Evolutionary conservation across 495 filamentous ascomycete genomes (phyloP).

Genomic region (Clavariopsis aquatica): DNA sequence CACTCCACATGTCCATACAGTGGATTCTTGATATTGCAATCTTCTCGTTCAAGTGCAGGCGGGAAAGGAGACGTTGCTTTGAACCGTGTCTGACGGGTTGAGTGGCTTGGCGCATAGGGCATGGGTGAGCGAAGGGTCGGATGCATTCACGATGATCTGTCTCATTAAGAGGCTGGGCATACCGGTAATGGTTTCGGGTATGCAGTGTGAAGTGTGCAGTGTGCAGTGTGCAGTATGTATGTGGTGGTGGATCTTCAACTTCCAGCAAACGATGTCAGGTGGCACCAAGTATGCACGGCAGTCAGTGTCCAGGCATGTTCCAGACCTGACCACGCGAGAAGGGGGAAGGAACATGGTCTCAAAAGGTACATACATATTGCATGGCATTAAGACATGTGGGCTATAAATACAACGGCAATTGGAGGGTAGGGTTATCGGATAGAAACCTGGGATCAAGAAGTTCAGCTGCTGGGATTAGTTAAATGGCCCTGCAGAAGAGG

Average conservation of each 20-base stretch:
- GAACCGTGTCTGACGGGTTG: neutral
- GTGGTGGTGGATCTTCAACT: too few relatives aligned
- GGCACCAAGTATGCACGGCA: too few relatives aligned
- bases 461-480: slow-evolving; percentile 3
- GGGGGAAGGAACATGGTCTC: neutral
- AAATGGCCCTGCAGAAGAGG: neutral
- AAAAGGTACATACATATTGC: neutral
- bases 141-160: too few relatives aligned
- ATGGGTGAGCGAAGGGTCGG: too few relatives aligned
- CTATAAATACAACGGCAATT: slow-evolving; percentile 27
- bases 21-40: slow-evolving; percentile 10
- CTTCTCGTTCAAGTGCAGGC: slow-evolving; percentile 3
- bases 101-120: neutral
- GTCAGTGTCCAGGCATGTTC: slow-evolving; percentile 22
- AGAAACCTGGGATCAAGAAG: slow-evolving; percentile 8
- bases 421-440: neutral
- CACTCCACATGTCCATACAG: neutral
- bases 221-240: too few relatives aligned
- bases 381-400: neutral
- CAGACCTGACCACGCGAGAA: slow-evolving; percentile 18
- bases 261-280: too few relatives aligned
- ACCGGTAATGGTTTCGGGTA: too few relatives aligned
- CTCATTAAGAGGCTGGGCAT: too few relatives aligned
- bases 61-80: neutral
- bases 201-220: too few relatives aligned